Evolutionary conservation across 192 early-diverging fungal species (phyloP).

Genomic region (Dissophora globulifera): DNA sequence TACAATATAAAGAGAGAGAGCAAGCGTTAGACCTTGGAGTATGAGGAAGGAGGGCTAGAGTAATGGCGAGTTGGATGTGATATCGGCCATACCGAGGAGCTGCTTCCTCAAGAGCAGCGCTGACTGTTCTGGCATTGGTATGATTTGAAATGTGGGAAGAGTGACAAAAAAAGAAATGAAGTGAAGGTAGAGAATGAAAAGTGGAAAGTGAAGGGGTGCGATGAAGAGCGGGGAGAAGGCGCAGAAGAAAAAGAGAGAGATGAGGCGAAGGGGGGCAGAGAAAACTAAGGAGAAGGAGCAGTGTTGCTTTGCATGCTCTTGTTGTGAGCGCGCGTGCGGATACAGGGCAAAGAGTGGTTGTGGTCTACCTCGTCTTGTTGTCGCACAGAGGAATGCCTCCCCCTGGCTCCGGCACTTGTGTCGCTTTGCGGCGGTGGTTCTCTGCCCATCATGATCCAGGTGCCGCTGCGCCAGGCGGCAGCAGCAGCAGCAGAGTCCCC

Average conservation of each 20-base stretch:
- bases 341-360: too few species aligned
- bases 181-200: neutral
- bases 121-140: constrained; percentile 15
- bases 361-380: too few species aligned
- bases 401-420: too few species aligned
- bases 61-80: neutral
- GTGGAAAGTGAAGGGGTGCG: neutral
- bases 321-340: too few species aligned
- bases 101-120: constrained; percentile 29
- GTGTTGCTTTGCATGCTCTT: too few species aligned
- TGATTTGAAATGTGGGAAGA: neutral
- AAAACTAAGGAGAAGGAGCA: too few species aligned
- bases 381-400: too few species aligned
- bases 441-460: neutral
- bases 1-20: neutral
- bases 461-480: neutral
- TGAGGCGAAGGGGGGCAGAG: too few species aligned
- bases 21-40: too few species aligned
- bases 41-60: neutral
- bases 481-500: neutral
- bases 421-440: too few species aligned
- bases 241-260: too few species aligned
- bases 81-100: constrained; percentile 36
- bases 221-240: neutral
- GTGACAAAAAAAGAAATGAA: neutral